A percentile compares a stretch with the other conserved stretches of the same genome.
These are phyloP conservation scores for Heliocybe sulcata DNA, from an alignment of 1,284 basidiomycete genomes.

Conservation along the genomic window DNA sequence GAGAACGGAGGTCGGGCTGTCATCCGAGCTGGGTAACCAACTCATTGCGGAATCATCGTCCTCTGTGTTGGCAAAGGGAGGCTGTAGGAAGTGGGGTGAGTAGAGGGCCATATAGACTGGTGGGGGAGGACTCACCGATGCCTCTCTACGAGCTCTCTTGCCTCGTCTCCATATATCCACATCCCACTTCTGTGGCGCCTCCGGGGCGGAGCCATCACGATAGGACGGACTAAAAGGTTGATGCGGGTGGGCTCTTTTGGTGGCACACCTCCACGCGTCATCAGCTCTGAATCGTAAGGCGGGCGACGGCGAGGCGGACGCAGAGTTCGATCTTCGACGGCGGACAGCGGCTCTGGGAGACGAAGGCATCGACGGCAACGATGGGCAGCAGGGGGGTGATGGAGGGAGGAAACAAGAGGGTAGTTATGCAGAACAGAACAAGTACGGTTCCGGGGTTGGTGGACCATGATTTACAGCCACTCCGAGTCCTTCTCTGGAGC, in stretches of 20 bases:
- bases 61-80: slow-evolving; percentile 4
- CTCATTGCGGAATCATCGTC: neutral
- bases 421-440: neutral
- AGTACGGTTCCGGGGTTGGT: neutral
- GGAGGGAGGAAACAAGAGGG: neutral
- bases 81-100: slow-evolving; percentile 4
- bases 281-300: slow-evolving; percentile 21
- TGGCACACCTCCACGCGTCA: slow-evolving; percentile 30
- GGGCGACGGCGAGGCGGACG: slow-evolving; percentile 34
- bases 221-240: slow-evolving; percentile 24
- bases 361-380: slow-evolving; percentile 12
- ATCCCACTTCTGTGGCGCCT: slow-evolving; percentile 37
- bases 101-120: slow-evolving; percentile 6
- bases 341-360: slow-evolving; percentile 24
- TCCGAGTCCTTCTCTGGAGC: neutral
- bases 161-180: slow-evolving; percentile 46
- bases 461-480: neutral
- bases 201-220: slow-evolving; percentile 25
- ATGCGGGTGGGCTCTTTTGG: slow-evolving; percentile 40
- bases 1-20: slow-evolving; percentile 13
- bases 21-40: neutral
- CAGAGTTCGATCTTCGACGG: slow-evolving; percentile 50
- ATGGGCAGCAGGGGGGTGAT: neutral
- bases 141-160: slow-evolving; percentile 40
- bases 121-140: slow-evolving; percentile 29